Conservation (phyloP, 306 rosid species). For the Pyrus communis region DNA sequence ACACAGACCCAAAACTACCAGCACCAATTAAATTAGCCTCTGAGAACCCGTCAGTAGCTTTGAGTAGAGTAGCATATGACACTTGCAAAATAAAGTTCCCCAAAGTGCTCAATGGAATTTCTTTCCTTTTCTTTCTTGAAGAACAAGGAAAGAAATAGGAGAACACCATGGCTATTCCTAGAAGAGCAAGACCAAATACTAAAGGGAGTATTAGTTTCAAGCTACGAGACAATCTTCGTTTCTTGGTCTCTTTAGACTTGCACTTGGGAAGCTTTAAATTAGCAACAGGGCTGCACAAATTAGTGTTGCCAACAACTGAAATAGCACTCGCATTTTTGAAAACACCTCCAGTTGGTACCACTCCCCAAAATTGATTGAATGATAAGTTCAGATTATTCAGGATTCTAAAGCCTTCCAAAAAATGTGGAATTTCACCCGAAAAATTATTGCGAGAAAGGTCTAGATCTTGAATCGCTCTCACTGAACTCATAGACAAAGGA, state of each 20-base stretch:
- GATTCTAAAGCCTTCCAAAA: not conserved
- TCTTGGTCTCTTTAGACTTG: no score
- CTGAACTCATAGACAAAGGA: not conserved
- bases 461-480: not conserved
- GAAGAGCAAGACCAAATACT: not conserved
- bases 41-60: not conserved
- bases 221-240: not conserved
- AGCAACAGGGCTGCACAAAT: not conserved
- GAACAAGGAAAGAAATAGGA: not conserved
- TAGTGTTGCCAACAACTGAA: not conserved
- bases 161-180: not conserved
- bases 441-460: constrained; percentile 2
- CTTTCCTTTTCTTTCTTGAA: not conserved
- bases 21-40: not conserved
- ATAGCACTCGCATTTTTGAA: not conserved
- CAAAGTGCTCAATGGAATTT: not conserved
- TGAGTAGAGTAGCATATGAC: not conserved
- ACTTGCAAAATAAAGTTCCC: not conserved
- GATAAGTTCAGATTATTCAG: not conserved
- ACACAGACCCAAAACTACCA: not conserved
- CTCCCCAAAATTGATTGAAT: not conserved
- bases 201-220: not conserved
- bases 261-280: not conserved
- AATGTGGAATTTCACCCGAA: not conserved
- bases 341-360: not conserved